Evolutionary conservation across 176 grass and related monocot genomes (phyloP).

Genomic region (Musa beccarii): DNA sequence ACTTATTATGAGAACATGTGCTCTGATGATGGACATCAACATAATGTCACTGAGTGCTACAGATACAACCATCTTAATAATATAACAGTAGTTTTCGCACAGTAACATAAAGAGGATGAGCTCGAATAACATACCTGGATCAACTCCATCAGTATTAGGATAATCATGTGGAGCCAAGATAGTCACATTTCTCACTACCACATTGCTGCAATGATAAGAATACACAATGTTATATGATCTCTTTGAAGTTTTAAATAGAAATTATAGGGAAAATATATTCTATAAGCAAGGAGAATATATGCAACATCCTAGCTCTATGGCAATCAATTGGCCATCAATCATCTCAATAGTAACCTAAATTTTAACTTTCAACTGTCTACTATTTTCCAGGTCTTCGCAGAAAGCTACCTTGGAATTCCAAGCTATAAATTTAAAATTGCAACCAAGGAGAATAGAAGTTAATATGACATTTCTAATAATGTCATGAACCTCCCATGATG

Average conservation of each 20-base stretch:
- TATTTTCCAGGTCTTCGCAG: no score
- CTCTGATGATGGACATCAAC: not conserved
- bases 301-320: no score
- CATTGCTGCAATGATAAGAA: conserved; percentile 55
- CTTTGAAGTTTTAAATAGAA: conserved; percentile 6
- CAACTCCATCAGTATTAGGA: conserved; percentile 84
- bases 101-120: not conserved
- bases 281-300: no score
- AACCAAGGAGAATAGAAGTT: no score
- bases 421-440: no score
- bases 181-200: conserved; percentile 76
- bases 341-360: no score
- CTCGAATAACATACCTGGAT: conserved; percentile 47
- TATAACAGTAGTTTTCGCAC: not conserved
- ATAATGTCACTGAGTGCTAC: not conserved
- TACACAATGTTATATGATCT: conserved; percentile 14
- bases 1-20: not conserved
- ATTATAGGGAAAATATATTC: conserved; percentile 25
- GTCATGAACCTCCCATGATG: no score
- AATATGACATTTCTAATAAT: no score
- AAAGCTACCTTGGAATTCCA: no score
- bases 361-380: no score
- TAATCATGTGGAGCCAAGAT: conserved; percentile 83
- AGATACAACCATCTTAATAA: not conserved
- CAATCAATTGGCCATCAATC: no score